A percentile compares a stretch with the other conserved stretches of the same genome.
phyloP scores from a whole-genome alignment of 2,329 filamentous ascomycete genomes.

The Alternaria conjuncta region DNA sequence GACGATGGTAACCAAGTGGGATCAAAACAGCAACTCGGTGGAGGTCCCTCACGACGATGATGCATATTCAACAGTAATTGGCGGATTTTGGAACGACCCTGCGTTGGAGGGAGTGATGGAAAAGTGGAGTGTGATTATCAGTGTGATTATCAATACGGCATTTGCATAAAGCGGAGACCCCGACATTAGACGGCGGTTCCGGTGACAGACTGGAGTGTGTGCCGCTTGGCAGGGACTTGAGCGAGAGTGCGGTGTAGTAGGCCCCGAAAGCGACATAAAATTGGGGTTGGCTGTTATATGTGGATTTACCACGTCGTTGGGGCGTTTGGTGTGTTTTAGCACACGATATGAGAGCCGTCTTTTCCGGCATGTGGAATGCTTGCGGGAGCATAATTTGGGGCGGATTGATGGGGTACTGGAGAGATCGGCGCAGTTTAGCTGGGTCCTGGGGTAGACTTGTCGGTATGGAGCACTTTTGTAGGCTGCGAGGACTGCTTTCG shows the following conservation, averaged over 20 bases:
- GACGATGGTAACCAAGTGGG: constrained; percentile 3
- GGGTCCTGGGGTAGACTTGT: constrained; percentile 2
- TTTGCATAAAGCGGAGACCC: constrained; percentile 9
- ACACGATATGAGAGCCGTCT: constrained; percentile 3
- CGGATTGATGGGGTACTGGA: constrained; percentile 6
- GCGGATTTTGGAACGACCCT: constrained; percentile 4
- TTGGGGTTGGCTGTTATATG: not conserved
- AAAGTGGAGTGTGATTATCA: constrained; percentile 4
- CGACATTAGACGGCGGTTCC: constrained; percentile 1
- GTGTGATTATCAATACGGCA: constrained; percentile 10
- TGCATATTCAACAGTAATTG: constrained; percentile 3
- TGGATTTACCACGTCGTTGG: not conserved
- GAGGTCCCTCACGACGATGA: not conserved
- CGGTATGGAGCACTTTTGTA: not conserved
- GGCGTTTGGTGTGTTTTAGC: constrained; percentile 5
- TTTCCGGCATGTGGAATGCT: constrained; percentile 2
- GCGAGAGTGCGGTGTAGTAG: constrained; percentile 8
- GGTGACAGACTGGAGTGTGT: constrained; percentile 3
- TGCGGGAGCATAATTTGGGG: not conserved
- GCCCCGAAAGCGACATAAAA: not conserved
- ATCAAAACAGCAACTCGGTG: constrained; percentile 5
- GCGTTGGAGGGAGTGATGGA: not conserved
- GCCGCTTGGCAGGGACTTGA: constrained; percentile 7
- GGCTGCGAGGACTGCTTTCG: not conserved
- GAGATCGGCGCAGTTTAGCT: constrained; percentile 2